phyloP scores from a whole-genome alignment of 192 early-diverging fungal genomes.

The Backusella tuberculispora region DNA sequence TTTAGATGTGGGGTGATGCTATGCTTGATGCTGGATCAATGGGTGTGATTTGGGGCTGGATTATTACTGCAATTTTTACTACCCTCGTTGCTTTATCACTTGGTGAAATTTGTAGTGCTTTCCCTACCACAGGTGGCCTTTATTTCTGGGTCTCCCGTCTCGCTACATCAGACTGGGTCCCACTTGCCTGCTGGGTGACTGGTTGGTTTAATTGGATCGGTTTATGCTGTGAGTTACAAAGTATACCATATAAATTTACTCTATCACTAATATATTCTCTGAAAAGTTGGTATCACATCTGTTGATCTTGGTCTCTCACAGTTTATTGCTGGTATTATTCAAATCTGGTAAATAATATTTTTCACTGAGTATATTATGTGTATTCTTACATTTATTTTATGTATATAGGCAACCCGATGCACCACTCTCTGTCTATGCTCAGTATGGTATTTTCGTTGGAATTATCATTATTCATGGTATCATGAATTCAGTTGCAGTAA shows the following conservation, averaged over 20 bases:
- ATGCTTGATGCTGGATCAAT: slow-evolving; percentile 53
- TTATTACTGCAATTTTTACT: slow-evolving; percentile 51
- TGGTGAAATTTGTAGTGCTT: slow-evolving; percentile 59
- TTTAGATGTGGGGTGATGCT: slow-evolving; percentile 49
- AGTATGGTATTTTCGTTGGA: slow-evolving; percentile 55
- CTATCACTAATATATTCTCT: slow-evolving; percentile 1
- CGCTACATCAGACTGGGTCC: slow-evolving; percentile 50
- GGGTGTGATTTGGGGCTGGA: slow-evolving; percentile 58
- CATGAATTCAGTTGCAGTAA: slow-evolving; percentile 53
- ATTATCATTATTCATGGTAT: slow-evolving; percentile 56
- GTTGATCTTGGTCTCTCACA: slow-evolving; percentile 55
- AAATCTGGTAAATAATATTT: slow-evolving; percentile 28
- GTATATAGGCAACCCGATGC: slow-evolving; percentile 35
- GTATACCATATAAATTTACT: background rate
- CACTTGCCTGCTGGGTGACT: slow-evolving; percentile 56
- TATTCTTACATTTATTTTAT: background rate
- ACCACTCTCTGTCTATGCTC: slow-evolving; percentile 44
- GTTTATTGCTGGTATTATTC: slow-evolving; percentile 49
- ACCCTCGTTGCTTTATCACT: slow-evolving; percentile 49
- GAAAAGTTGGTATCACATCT: slow-evolving; percentile 42
- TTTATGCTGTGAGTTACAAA: slow-evolving; percentile 38
- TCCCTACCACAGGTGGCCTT: slow-evolving; percentile 52
- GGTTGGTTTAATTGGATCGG: slow-evolving; percentile 60
- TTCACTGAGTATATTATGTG: background rate
- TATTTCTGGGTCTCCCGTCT: slow-evolving; percentile 59